Base-by-base conservation (phyloP, 1,139 yeast genomes). In the Blastobotrys proliferans region DNA sequence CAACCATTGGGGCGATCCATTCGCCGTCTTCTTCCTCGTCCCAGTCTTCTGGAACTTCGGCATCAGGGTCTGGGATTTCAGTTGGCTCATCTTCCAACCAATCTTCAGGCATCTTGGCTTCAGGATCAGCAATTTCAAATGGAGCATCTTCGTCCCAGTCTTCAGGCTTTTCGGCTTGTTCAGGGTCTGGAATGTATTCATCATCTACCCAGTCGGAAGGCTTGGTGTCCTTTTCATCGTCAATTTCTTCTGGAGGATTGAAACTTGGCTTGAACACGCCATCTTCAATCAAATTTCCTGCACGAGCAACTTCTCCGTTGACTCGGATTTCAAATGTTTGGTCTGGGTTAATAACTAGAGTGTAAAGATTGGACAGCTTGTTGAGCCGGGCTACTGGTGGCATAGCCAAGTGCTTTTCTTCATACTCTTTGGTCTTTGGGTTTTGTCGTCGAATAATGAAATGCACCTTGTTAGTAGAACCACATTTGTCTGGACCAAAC, bases 401-500 rank as follows among this genome's bases (percentile, higher is more conserved):
- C 17, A 72, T 64, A n/a, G 69, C 62, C 50, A 85, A 68, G 53
- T 79, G 84, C 61, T 83, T 83, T 62, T 85, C 90, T 57, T 81
- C 84, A 51, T 71, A 67, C 46, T 67, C 69, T 4, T 77, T 80
- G n/a, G 78, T 71, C 31, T 60, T 53, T 30, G 80, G 81, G 58
- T 76, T 74, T 55, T 68, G 66, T 56, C 83, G 76, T 45, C 74
- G 76, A 45, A 87, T 58, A 43, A 87, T 84, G 52, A 88, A 77
- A 57, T 84, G 94, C 22, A 88, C 80, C 63, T 80, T 81, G 67
- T 87, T 84, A 38, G 81, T 76, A 40, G 79, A 63, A 3, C 95
- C 95, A 67, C 97, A 90, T 61, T 74, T 76, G 64, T 90, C 97
- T 28, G 97, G 97, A 20, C 97, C 97, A 70, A 90, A 90, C 94